Evolutionary conservation across 768 basidiomycete species (phyloP).

Genomic region (Pseudohyphozyma bogoriensis): DNA sequence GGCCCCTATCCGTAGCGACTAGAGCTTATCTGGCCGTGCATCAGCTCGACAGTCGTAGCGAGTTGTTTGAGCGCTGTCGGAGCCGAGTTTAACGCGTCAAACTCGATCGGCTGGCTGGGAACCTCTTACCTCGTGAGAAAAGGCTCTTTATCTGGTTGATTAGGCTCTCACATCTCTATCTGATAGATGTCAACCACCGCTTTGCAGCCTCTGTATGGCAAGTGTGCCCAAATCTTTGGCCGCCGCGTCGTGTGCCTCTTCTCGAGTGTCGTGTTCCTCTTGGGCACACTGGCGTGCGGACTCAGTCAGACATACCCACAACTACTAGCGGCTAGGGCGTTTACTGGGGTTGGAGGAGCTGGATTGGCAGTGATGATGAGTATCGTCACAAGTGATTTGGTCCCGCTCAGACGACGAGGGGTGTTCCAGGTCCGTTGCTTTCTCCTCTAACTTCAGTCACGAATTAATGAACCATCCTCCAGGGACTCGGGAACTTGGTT

Average conservation of each 20-base stretch:
- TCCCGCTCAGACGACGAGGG: not conserved
- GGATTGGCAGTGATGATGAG: not conserved
- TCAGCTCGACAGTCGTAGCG: not conserved
- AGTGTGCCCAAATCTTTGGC: not conserved
- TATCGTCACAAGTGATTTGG: not conserved
- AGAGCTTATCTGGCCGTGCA: not conserved
- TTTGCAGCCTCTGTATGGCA: not conserved
- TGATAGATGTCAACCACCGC: not conserved
- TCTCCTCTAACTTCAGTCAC: too few relatives aligned
- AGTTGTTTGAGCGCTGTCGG: not conserved
- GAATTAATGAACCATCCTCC: too few relatives aligned
- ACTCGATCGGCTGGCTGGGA: not conserved
- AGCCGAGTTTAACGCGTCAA: not conserved
- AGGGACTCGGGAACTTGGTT: not conserved
- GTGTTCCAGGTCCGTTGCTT: too few relatives aligned
- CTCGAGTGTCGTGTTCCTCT: not conserved
- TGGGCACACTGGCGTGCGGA: not conserved
- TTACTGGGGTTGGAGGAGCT: not conserved
- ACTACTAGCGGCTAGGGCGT: not conserved
- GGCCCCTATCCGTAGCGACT: not conserved
- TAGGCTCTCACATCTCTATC: too few relatives aligned
- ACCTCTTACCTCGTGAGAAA: not conserved
- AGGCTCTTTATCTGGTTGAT: not conserved
- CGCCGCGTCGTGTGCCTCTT: not conserved
- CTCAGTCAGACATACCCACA: not conserved